Evolutionary conservation across 352 stramenopile species (phyloP).

Genomic region (Pythium vanterpoolii): DNA sequence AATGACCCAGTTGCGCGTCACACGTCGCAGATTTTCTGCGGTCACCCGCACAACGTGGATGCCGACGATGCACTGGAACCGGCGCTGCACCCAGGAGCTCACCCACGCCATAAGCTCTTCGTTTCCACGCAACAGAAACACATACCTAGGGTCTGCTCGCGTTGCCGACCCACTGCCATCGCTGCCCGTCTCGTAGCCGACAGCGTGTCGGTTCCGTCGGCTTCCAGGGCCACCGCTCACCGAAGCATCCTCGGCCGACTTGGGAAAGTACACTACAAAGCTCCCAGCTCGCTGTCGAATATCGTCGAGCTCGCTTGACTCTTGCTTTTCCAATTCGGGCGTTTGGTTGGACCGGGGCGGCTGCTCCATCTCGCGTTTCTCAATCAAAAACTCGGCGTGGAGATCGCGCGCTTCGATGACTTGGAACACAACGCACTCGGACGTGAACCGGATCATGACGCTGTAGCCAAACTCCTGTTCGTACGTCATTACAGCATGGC

Average conservation of each 20-base stretch:
- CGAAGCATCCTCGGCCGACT: constrained; percentile 10
- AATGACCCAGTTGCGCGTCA: constrained; percentile 14
- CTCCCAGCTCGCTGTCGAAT: constrained; percentile 6
- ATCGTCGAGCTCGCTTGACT: constrained; percentile 1
- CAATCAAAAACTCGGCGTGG: constrained; percentile 19
- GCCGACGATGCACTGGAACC: constrained; percentile 33
- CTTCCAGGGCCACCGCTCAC: no score
- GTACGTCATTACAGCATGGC: constrained; percentile 21
- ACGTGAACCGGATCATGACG: constrained; percentile 22
- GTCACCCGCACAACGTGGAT: constrained; percentile 24
- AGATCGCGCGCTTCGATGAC: constrained; percentile 24
- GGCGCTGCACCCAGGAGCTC: constrained; percentile 31
- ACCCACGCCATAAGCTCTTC: constrained; percentile 30
- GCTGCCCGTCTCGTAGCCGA: not conserved
- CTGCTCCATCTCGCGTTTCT: constrained; percentile 20
- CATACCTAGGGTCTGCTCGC: constrained; percentile 18
- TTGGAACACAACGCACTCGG: constrained; percentile 21
- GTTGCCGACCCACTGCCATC: not conserved
- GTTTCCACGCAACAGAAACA: constrained; percentile 28
- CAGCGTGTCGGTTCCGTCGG: no score
- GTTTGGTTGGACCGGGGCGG: constrained; percentile 8
- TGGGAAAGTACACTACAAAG: constrained; percentile 22
- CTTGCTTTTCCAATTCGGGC: not conserved
- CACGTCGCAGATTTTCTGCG: constrained; percentile 19
- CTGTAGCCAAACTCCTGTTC: constrained; percentile 28